Evolutionary conservation across 2,329 filamentous ascomycete genomes (phyloP).

Genomic region (Penicillium sp.): DNA sequence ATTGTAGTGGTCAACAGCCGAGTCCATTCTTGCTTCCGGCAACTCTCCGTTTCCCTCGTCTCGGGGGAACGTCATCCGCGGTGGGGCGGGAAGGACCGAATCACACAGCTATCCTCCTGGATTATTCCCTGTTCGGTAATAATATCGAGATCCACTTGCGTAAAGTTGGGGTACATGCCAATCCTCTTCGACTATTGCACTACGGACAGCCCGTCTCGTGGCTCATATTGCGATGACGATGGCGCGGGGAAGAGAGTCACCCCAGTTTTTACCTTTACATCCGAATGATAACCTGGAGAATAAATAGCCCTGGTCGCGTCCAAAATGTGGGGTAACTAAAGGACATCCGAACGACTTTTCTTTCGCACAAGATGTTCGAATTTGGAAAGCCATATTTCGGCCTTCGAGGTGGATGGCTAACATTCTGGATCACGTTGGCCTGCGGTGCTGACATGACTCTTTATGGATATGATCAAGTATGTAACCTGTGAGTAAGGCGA

Average conservation of each 20-base stretch:
- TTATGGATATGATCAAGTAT: slow-evolving; percentile 26
- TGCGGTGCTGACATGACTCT: slow-evolving; percentile 28
- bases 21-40: background rate
- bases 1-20: background rate
- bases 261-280: background rate
- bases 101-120: too few species aligned
- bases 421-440: slow-evolving; percentile 27
- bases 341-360: background rate
- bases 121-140: too few species aligned
- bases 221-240: background rate
- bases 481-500: background rate
- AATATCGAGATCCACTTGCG: too few species aligned
- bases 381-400: slow-evolving; percentile 21
- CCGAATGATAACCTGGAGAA: background rate
- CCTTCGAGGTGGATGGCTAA: slow-evolving; percentile 23
- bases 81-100: too few species aligned
- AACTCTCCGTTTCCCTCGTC: background rate
- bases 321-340: background rate
- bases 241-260: background rate
- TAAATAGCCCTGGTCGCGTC: background rate
- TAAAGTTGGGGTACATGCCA: too few species aligned
- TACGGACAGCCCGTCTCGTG: background rate
- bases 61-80: background rate
- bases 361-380: background rate
- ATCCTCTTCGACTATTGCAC: too few species aligned